A percentile compares a stretch with the other conserved stretches of the same genome.
phyloP scores from a whole-genome alignment of 176 grass and related monocot genomes.

The Oryza rufipogon region DNA sequence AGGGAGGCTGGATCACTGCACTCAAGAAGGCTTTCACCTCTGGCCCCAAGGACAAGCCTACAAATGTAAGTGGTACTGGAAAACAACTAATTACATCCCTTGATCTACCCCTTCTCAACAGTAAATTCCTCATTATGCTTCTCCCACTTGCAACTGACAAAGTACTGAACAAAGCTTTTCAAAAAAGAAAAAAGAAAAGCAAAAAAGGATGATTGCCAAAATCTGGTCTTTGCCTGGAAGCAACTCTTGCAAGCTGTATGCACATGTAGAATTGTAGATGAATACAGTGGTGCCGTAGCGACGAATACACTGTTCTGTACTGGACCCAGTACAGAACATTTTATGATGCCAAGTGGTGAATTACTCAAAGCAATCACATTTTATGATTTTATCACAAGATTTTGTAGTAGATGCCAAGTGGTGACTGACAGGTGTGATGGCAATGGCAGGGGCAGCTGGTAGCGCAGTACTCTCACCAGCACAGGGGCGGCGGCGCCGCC shows the following conservation, averaged over 20 bases:
- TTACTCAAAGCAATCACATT: not conserved
- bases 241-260: constrained; percentile 12
- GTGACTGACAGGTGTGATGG: constrained; percentile 14
- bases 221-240: constrained; percentile 1
- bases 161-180: not conserved
- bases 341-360: too few relatives aligned
- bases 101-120: not conserved
- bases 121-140: not conserved
- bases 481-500: constrained; percentile 19
- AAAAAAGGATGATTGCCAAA: not conserved
- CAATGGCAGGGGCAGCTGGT: constrained; percentile 51
- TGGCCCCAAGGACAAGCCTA: constrained; percentile 68
- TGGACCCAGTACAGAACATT: too few relatives aligned
- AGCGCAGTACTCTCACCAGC: constrained; percentile 37
- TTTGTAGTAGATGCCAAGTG: not conserved
- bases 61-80: constrained; percentile 55
- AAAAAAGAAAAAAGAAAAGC: not conserved
- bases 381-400: not conserved
- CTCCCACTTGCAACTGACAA: not conserved
- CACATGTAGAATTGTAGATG: not conserved
- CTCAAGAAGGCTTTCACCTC: constrained; percentile 78
- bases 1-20: constrained; percentile 84
- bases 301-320: not conserved
- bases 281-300: not conserved
- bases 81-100: not conserved